Base-by-base conservation (phyloP, 139 green algal genomes). In the Diplosphaera chodatii region DNA sequence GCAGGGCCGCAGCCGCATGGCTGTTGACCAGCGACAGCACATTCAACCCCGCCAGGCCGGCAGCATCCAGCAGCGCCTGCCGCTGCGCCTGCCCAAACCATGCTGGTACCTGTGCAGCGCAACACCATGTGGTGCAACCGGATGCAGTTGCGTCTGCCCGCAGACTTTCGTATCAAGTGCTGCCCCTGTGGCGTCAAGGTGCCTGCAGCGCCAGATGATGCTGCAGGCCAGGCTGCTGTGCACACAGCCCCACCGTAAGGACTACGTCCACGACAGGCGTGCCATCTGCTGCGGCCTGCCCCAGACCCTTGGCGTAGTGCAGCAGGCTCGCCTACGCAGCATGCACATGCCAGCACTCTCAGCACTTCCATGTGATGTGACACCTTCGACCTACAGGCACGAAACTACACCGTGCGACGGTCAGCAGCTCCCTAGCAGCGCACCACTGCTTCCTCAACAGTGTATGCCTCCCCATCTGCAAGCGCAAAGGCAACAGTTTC, bases 1-100 rank as follows among this genome's bases (percentile, higher is more conserved):
- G 93, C 77, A 99, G 90, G 48, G 95, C 95, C 4, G 94, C 95
- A 5, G 92, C 94, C 1, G 89, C 84, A 68, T 96, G 89, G 63
- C 80, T 87, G 85, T 94, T 89, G 63, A 99, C 80, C 4, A 99
- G 76, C 20, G 83, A 84, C 74, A 99, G 83, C 32, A 99, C 85
- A 76, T 93, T 93, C 29, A 96, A 71, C 22, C 70, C 76, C 71
- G 68, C 29, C 40, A 10, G 5, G 32, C 63, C 64, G 25, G 89
- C 92, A n/a, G 91, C 84, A 59, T 98, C 91, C 25, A 93, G 75
- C 2, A 98, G 37, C 0, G 90, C 78, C 67, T 90, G 82, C 0
- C 93, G 84, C 77, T 98, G 91, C 16, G 78, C 80, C 34, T 91
- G 87, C 1, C 89, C 89, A 77, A 92, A 97, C 74, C 84, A 98